Percentiles rank a stretch among this genome's conserved stretches.
phyloP scores from a whole-genome alignment of 2,329 filamentous ascomycete genomes.

The Colletotrichum salicis region DNA sequence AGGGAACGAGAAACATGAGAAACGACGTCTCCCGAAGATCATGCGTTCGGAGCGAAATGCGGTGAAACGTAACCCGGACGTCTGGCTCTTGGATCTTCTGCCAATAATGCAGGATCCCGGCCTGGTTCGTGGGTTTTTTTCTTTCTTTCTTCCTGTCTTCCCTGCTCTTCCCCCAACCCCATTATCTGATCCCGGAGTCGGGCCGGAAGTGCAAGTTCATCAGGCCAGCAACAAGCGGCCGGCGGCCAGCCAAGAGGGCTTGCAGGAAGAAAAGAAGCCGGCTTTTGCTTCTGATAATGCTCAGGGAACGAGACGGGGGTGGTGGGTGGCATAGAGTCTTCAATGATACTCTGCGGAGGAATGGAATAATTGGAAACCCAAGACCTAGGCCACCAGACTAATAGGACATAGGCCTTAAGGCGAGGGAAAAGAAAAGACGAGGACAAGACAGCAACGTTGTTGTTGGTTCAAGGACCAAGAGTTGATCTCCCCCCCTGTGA shows the following conservation, averaged over 20 bases:
- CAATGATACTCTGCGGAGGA: slow-evolving; percentile 22
- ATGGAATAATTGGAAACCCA: not conserved
- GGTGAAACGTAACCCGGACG: slow-evolving; percentile 26
- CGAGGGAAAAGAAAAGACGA: not conserved
- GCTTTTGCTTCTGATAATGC: slow-evolving; percentile 4
- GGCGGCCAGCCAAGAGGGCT: not conserved
- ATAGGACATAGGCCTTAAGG: not conserved
- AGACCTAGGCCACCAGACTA: not conserved
- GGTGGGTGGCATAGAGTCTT: not conserved
- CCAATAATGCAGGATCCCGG: not conserved
- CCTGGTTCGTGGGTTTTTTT: not conserved
- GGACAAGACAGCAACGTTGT: not conserved
- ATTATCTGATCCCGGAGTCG: slow-evolving; percentile 4
- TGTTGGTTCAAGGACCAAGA: slow-evolving; percentile 5
- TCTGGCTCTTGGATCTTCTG: slow-evolving; percentile 20
- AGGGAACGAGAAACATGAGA: not conserved
- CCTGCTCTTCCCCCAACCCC: not conserved
- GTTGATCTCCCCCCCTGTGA: not conserved
- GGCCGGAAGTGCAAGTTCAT: not conserved
- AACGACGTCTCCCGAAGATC: not conserved
- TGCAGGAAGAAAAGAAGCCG: not conserved
- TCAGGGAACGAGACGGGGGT: not conserved
- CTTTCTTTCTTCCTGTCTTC: not conserved
- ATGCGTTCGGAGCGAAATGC: slow-evolving; percentile 26
- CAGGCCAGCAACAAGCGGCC: not conserved